A percentile compares a stretch with the other conserved stretches of the same genome.
Evolutionary conservation across 139 green algal species (phyloP).

Genomic region (Chlorella sp.): DNA sequence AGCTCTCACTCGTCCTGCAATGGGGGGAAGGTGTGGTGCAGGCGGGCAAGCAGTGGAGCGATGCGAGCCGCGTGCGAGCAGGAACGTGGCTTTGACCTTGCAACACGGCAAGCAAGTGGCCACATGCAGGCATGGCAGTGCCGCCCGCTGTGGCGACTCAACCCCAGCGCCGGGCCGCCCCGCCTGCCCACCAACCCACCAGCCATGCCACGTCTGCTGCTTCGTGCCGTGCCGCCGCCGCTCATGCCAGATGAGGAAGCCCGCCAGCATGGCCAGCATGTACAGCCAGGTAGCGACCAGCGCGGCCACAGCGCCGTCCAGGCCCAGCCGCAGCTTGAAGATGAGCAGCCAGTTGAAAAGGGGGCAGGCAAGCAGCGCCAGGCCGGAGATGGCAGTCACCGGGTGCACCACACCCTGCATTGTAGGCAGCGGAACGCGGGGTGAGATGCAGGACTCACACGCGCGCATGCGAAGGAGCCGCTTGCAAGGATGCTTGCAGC

Average conservation of each 20-base stretch:
- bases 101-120: too few relatives aligned
- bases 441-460: too few relatives aligned
- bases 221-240: slow-evolving; percentile 15
- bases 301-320: slow-evolving; percentile 72
- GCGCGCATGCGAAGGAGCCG: too few relatives aligned
- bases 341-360: slow-evolving; percentile 58
- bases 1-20: slow-evolving; percentile 62
- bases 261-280: slow-evolving; percentile 29
- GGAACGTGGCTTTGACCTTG: too few relatives aligned
- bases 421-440: too few relatives aligned
- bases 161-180: background rate
- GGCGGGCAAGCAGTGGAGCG: too few relatives aligned
- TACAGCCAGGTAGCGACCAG: slow-evolving; percentile 48
- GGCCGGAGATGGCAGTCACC: slow-evolving; percentile 39
- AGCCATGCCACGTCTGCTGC: slow-evolving; percentile 67
- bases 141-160: background rate
- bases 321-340: slow-evolving; percentile 38
- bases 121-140: background rate
- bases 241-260: slow-evolving; percentile 6
- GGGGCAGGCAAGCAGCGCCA: slow-evolving; percentile 5
- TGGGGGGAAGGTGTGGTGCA: background rate
- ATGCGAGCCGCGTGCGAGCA: too few relatives aligned
- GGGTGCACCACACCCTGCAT: slow-evolving; percentile 64
- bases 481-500: too few relatives aligned
- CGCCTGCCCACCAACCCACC: background rate